Conservation (phyloP, 1,284 basidiomycete genomes). For the Entoloma clypeatum region DNA sequence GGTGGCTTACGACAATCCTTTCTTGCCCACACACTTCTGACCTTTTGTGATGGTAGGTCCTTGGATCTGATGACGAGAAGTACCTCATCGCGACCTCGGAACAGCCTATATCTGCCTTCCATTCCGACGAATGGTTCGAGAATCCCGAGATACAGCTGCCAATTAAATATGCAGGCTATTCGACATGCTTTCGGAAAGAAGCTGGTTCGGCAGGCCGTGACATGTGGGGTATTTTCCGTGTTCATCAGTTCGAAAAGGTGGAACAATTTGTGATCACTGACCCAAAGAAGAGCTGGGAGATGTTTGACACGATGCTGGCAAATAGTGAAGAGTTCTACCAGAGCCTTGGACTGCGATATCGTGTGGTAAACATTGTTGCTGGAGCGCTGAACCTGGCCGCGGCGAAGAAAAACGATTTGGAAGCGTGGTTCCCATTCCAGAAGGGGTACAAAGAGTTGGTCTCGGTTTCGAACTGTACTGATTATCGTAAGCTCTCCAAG, state of each 20-base stretch:
- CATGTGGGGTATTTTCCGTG: constrained; percentile 99
- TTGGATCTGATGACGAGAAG: constrained; percentile 92
- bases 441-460: constrained; percentile 94
- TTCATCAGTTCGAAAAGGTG: constrained; percentile 99
- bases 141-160: constrained; percentile 88
- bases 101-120: constrained; percentile 95
- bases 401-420: constrained; percentile 95
- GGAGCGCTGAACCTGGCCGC: constrained; percentile 97
- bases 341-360: constrained; percentile 87
- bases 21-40: not conserved
- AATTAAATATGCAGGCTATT: constrained; percentile 79
- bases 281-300: constrained; percentile 90
- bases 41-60: constrained; percentile 48
- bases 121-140: constrained; percentile 97
- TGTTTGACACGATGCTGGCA: constrained; percentile 88
- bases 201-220: constrained; percentile 96
- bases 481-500: constrained; percentile 72
- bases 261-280: constrained; percentile 97
- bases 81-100: constrained; percentile 99
- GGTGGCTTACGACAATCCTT: constrained; percentile 36
- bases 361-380: constrained; percentile 93
- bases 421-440: constrained; percentile 99
- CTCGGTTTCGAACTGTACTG: constrained; percentile 90
- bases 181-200: constrained; percentile 99
- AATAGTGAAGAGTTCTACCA: constrained; percentile 96